phyloP scores from a whole-genome alignment of 2,329 filamentous ascomycete genomes.

The Mollisia scopiformis region DNA sequence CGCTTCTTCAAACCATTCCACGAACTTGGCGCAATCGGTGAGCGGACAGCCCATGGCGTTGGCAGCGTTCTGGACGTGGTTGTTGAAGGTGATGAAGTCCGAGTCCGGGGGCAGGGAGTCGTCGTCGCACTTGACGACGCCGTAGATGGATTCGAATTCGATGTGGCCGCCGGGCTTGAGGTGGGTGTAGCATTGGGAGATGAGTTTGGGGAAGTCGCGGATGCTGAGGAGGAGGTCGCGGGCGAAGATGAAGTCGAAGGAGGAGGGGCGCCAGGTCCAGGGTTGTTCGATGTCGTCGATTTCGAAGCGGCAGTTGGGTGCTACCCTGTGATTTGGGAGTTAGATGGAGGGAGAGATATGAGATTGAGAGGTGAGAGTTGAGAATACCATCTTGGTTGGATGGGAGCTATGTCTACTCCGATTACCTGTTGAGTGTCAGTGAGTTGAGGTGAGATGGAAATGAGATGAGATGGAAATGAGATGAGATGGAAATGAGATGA shows the following conservation, averaged over 20 bases:
- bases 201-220: background rate
- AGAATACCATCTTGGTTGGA: background rate
- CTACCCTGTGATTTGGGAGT: background rate
- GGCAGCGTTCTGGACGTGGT: background rate
- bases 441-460: background rate
- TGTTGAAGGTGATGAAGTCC: background rate
- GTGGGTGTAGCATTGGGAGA: constrained; percentile 1
- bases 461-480: no score
- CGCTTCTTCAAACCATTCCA: background rate
- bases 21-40: background rate
- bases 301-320: constrained; percentile 3
- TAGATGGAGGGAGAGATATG: background rate
- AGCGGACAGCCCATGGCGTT: background rate
- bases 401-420: background rate
- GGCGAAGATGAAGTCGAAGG: constrained; percentile 6
- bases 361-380: background rate
- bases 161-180: background rate
- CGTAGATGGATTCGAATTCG: background rate
- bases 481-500: no score
- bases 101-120: background rate
- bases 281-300: constrained; percentile 7
- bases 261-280: background rate
- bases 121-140: background rate
- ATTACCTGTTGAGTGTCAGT: background rate
- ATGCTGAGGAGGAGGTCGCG: background rate